Evolutionary conservation across 139 green algal species (phyloP), one percentile per base, ranked within the genome.

Genomic region (Choricystis sp.): DNA sequence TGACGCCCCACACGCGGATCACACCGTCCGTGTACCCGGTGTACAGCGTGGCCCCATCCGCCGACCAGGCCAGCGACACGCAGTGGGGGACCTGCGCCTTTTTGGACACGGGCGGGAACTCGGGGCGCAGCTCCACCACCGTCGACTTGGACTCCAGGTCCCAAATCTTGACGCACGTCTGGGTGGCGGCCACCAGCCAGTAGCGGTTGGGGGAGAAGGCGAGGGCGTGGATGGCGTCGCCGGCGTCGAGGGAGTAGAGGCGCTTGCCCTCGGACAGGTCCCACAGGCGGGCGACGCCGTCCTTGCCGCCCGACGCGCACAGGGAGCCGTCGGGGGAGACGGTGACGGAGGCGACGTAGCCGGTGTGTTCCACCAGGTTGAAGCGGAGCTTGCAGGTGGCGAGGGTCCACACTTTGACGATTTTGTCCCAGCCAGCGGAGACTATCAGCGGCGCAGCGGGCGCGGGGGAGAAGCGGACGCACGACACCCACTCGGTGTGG

Each of bases 121-220:
- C 62, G 4, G 88, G 83, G 66, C 73, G 76, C 66, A 97, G 81
- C 73, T 95, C 86, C 61, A 97, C 91, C 16, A 98, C 91, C 31
- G 95, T 74, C 62, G 60, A 81, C 89, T 97, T 97, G 86, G 52
- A 62, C 78, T 90, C 80, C 61, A 74, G 58, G 61, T 58, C 59
- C 28, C 61, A 31, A 25, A 83, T 79, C 76, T 79, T 86, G 67
- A 83, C 67, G 60, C 30, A 64, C 59, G 64, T 56, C 71, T 95
- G 83, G 63, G 93, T 99, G 66, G 93, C 93, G 28, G 93, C 93
- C 75, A 88, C 96, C 79, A 99, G 86, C 93, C 93, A 99, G 85
- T 97, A 97, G 77, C 93, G 83, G 86, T 98, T 98, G 74, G 94
- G 94, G 19, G 85, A 95, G 87, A 98, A 98, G 80, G 79, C 88